Conservation (phyloP, 441 rosid species). For the Codiaeum variegatum region DNA sequence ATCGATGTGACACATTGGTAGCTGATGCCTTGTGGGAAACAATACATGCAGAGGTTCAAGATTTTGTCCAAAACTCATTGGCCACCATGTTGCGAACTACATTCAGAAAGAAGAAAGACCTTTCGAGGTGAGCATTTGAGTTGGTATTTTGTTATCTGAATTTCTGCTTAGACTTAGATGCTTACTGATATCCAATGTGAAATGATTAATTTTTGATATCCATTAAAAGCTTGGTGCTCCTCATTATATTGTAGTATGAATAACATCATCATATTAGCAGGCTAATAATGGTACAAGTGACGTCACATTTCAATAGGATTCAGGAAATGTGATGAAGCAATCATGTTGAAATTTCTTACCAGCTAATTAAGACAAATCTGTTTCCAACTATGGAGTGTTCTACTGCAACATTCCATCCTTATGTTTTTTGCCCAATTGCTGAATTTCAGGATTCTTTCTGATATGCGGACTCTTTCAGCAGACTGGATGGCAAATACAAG, state of each 20-base stretch:
- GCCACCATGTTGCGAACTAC: constrained; percentile 96
- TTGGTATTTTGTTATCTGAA: constrained; percentile 21
- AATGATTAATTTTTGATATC: not conserved
- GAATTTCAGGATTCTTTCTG: constrained; percentile 92
- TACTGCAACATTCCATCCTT: constrained; percentile 8
- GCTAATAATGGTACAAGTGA: not conserved
- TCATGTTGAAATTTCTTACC: constrained; percentile 11
- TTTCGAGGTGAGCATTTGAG: constrained; percentile 60
- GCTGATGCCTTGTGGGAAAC: constrained; percentile 99
- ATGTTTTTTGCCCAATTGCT: constrained; percentile 22
- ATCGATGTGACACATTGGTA: constrained; percentile 82
- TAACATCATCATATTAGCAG: not conserved
- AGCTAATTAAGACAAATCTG: not conserved
- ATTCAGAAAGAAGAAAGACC: constrained; percentile 92
- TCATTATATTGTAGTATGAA: not conserved
- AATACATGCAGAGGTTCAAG: constrained; percentile 98
- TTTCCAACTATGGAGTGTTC: not conserved
- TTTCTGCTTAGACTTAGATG: constrained; percentile 10
- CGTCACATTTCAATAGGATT: not conserved
- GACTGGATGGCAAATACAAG: constrained; percentile 99
- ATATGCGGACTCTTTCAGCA: constrained; percentile 99
- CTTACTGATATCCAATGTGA: constrained; percentile 1
- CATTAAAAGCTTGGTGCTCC: not conserved
- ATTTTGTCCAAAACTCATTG: constrained; percentile 93
- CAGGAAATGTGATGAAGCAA: not conserved